phyloP scores from a whole-genome alignment of 2,329 filamentous ascomycete genomes.

The Xylariales sp. region DNA sequence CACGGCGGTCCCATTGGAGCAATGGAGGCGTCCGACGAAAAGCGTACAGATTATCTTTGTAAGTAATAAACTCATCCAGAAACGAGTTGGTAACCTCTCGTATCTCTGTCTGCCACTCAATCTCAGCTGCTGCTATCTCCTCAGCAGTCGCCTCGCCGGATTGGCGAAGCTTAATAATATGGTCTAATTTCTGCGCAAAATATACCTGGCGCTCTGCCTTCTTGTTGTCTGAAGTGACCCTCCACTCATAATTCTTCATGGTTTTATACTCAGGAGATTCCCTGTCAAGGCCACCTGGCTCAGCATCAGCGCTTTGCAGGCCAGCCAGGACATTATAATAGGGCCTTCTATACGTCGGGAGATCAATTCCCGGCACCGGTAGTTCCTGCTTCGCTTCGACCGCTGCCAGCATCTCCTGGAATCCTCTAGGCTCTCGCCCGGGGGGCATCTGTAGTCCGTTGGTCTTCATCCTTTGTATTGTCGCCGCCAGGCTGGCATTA shows the following conservation, averaged over 20 bases:
- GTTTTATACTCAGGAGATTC: conserved; percentile 38
- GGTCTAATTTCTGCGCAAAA: background rate
- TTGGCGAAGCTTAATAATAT: conserved; percentile 33
- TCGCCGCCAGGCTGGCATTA: conserved; percentile 55
- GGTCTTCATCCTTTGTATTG: conserved; percentile 60
- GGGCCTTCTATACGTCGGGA: conserved; percentile 52
- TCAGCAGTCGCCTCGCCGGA: conserved; percentile 32
- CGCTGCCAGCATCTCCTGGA: conserved; percentile 44
- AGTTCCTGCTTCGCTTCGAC: conserved; percentile 8
- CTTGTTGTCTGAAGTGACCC: conserved; percentile 36
- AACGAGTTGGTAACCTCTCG: conserved; percentile 32
- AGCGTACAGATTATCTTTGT: conserved; percentile 66
- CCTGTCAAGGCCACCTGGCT: conserved; percentile 40
- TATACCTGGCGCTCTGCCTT: conserved; percentile 26
- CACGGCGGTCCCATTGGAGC: conserved; percentile 76
- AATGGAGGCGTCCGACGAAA: conserved; percentile 62
- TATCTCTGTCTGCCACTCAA: conserved; percentile 53
- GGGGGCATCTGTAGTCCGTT: conserved; percentile 57
- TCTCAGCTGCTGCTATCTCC: conserved; percentile 48
- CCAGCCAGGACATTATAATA: conserved; percentile 55
- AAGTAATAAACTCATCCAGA: conserved; percentile 53
- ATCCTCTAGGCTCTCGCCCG: conserved; percentile 55
- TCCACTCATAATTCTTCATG: conserved; percentile 40
- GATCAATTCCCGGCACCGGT: conserved; percentile 37
- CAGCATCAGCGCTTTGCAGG: conserved; percentile 44